Percentiles rank a stretch among this genome's conserved stretches.
These are phyloP conservation scores for Phytophthora agathidicida DNA, from an alignment of 352 stramenopile species.

Conservation along the genomic window DNA sequence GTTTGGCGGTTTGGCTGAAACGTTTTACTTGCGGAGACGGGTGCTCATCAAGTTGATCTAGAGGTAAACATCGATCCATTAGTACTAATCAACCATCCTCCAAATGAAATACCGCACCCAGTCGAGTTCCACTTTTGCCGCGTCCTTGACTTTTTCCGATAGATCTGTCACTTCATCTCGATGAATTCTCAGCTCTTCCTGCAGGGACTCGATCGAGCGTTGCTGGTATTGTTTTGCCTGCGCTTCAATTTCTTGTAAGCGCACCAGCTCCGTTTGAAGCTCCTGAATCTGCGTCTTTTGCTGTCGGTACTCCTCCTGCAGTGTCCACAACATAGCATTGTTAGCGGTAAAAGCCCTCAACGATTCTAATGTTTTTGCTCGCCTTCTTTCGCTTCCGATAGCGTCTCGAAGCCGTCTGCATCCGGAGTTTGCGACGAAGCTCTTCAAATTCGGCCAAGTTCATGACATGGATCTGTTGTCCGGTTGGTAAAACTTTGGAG, in stretches of 20 bases:
- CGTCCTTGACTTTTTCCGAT: constrained; percentile 12
- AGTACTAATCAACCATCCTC: neutral
- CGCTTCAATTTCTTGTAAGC: constrained; percentile 19
- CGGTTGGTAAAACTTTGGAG: constrained; percentile 17
- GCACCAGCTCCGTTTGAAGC: constrained; percentile 24
- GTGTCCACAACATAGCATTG: too few relatives aligned
- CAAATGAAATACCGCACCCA: constrained; percentile 12
- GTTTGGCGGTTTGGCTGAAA: too few relatives aligned
- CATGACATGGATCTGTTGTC: constrained; percentile 23
- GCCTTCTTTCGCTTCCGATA: constrained; percentile 49
- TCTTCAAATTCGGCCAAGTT: constrained; percentile 31
- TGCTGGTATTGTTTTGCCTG: constrained; percentile 24
- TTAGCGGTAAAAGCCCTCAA: too few relatives aligned
- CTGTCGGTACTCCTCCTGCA: constrained; percentile 25
- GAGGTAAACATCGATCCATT: neutral
- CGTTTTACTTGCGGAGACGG: constrained; percentile 11
- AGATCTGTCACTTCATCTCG: constrained; percentile 24
- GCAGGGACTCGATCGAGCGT: constrained; percentile 26
- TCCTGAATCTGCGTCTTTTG: constrained; percentile 23
- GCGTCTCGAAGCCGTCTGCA: constrained; percentile 39
- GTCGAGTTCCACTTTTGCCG: constrained; percentile 27
- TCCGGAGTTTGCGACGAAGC: constrained; percentile 36
- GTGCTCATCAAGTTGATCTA: constrained; percentile 22
- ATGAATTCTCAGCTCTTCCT: constrained; percentile 22
- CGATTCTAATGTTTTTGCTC: too few relatives aligned